Evolutionary conservation across 257 asterid genomes (phyloP).

Genomic region (Rehmannia glutinosa): DNA sequence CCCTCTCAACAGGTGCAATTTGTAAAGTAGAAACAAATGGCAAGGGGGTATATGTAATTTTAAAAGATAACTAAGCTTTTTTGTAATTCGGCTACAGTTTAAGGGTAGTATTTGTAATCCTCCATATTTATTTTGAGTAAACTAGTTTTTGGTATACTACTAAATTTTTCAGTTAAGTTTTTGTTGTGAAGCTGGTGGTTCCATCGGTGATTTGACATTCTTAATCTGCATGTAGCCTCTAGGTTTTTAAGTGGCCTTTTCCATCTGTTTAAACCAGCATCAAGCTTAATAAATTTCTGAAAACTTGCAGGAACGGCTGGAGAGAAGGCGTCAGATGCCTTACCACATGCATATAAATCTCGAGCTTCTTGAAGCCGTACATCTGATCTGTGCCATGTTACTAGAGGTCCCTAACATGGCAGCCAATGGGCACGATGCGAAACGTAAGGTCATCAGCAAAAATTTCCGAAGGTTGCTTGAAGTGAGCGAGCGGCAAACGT

Average conservation of each 20-base stretch:
- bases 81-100: too few species aligned
- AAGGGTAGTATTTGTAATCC: too few species aligned
- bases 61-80: too few species aligned
- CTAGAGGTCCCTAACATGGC: constrained; percentile 99
- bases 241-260: neutral
- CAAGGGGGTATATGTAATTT: too few species aligned
- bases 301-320: constrained; percentile 69
- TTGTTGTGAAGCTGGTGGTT: neutral
- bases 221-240: too few species aligned
- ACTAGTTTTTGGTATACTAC: neutral
- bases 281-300: neutral
- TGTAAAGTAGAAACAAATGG: neutral
- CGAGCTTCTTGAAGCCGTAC: constrained; percentile 98
- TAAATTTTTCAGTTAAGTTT: neutral
- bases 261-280: neutral
- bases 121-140: neutral
- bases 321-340: constrained; percentile 98
- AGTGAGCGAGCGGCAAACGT: constrained; percentile 81
- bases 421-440: constrained; percentile 77
- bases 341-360: constrained; percentile 98
- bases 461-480: constrained; percentile 77
- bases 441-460: constrained; percentile 81
- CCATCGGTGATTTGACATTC: neutral
- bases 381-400: constrained; percentile 85
- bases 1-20: neutral